Evolutionary conservation across 2,329 filamentous ascomycete species (phyloP).

Genomic region (Claviceps sp.): DNA sequence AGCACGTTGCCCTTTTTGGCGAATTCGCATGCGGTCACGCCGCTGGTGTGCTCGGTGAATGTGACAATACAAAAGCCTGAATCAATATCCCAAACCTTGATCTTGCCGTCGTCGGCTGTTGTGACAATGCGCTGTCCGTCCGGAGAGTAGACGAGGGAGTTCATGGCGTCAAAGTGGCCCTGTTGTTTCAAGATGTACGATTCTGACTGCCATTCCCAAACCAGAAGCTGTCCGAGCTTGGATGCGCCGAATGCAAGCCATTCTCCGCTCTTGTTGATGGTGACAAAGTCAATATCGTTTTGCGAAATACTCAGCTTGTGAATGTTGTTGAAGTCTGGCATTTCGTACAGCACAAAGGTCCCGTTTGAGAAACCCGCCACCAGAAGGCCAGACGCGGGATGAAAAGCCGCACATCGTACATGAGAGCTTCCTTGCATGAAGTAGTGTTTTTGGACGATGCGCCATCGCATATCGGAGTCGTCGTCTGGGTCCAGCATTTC

Average conservation of each 20-base stretch:
- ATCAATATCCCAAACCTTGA: conserved; percentile 95
- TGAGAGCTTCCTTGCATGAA: conserved; percentile 86
- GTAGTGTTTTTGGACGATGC: conserved; percentile 81
- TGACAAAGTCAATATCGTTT: conserved; percentile 89
- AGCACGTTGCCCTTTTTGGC: conserved; percentile 90
- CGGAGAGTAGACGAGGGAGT: conserved; percentile 81
- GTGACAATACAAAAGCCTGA: conserved; percentile 97
- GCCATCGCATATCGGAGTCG: conserved; percentile 63
- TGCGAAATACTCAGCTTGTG: conserved; percentile 90
- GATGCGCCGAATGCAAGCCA: conserved; percentile 97
- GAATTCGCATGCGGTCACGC: conserved; percentile 89
- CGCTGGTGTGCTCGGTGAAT: conserved; percentile 91
- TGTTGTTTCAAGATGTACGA: conserved; percentile 98
- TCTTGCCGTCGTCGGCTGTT: conserved; percentile 89
- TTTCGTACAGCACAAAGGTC: conserved; percentile 84
- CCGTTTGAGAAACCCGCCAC: conserved; percentile 94
- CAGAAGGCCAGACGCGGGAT: conserved; percentile 76
- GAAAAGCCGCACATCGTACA: conserved; percentile 82
- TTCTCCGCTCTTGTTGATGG: conserved; percentile 86
- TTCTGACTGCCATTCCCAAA: conserved; percentile 99
- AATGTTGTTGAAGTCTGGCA: conserved; percentile 91
- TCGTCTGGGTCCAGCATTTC: conserved; percentile 47
- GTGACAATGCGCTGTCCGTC: conserved; percentile 90
- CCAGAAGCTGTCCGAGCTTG: conserved; percentile 85
- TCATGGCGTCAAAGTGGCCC: conserved; percentile 93